These are phyloP conservation scores for Citrus medica DNA, from an alignment of 345 rosid genomes.

Conservation along the genomic window DNA sequence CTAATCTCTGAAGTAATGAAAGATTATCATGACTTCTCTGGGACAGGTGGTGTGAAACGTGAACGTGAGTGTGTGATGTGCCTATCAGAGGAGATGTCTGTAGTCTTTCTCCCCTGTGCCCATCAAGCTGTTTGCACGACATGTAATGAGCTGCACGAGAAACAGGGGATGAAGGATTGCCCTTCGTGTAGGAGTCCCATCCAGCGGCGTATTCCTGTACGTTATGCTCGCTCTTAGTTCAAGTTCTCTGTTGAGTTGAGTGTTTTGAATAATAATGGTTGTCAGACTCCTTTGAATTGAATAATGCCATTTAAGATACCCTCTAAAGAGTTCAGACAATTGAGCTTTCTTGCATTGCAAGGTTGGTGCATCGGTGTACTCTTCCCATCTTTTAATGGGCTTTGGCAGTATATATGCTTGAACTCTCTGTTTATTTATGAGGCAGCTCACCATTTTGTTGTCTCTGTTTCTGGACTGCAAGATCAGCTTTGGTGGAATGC, in stretches of 20 bases:
- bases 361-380: constrained; percentile 17
- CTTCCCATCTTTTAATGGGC: constrained; percentile 13
- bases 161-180: constrained; percentile 69
- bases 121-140: constrained; percentile 54
- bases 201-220: constrained; percentile 40
- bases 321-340: constrained; percentile 28
- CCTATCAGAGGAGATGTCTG: constrained; percentile 57
- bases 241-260: constrained; percentile 23
- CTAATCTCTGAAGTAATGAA: constrained; percentile 27
- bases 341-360: constrained; percentile 15
- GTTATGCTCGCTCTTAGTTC: constrained; percentile 40
- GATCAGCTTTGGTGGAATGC: too few relatives aligned
- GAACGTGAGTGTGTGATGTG: constrained; percentile 97
- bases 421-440: not conserved
- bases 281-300: constrained; percentile 33
- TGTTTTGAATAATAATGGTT: constrained; percentile 36
- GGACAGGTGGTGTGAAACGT: constrained; percentile 50
- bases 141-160: constrained; percentile 59
- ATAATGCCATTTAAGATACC: constrained; percentile 33
- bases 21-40: constrained; percentile 29
- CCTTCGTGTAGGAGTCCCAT: constrained; percentile 59
- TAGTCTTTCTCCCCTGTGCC: constrained; percentile 59
- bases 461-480: not conserved
- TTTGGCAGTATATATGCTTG: constrained; percentile 1
- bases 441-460: not conserved